Evolutionary conservation across 768 basidiomycete genomes (phyloP), one percentile per base, ranked within the genome.

Genomic region (Candolleomyces aberdarensis): DNA sequence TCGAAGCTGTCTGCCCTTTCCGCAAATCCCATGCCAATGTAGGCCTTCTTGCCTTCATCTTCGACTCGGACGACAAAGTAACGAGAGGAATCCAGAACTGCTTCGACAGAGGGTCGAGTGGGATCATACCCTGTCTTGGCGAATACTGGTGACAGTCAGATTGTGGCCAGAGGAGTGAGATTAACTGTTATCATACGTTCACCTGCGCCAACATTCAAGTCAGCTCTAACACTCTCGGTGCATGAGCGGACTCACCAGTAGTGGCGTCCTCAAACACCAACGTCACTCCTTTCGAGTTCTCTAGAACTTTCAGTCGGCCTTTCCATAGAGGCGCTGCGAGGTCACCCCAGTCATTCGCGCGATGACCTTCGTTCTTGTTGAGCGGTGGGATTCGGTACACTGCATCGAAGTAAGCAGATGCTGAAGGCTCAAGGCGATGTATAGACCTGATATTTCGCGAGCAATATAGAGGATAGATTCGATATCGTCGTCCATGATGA

Each of bases 1-100:
- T 94, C 94, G 72, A 95, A 95, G 64, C 92, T 91, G 66, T 94
- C 93, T 8, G 91, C 82, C 22, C 94, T 83, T 70, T 96, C 94
- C 20, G 83, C 83, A 71, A 95, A 98, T 15, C 95, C 95, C 83
- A 97, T 88, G 5, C 95, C 95, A 60, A 98, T 93, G 69, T 93
- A 95, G 1, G 96, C 95, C 71, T 92, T 90, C 72, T 83, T 87
- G 20, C 93, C 93, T 15, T 78, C 80, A 66, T 96, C 94, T 71
- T 97, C 95, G 2, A 97, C 90, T 57, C 93, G 83, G 46, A 97
- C 79, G 15, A 96, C 95, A 70, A 98, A 98, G 71, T 98, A 98
- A 52, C 95, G 86, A 11, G 94, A 96, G 1, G 94, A 96, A 72
- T 98, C 95, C 29, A 97, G 80, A 15, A 96, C 94, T n/a, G 92